A percentile compares a stretch with the other conserved stretches of the same genome.
Conservation (phyloP, 192 early-diverging fungal genomes). For the Phlyctochytrium arcticum region DNA sequence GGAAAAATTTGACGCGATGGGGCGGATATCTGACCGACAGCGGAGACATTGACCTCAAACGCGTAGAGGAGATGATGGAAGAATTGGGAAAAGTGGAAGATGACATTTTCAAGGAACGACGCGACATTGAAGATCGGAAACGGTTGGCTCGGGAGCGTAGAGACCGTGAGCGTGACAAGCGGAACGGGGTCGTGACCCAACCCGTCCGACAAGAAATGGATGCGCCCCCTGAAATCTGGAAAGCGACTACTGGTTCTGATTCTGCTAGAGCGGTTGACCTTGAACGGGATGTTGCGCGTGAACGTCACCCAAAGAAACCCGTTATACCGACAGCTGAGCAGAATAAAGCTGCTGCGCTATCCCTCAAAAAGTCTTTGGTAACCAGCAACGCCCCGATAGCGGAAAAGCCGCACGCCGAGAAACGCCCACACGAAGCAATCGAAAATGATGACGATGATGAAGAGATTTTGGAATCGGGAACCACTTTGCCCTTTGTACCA, state of each 20-base stretch:
- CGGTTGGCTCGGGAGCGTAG: slow-evolving; percentile 25
- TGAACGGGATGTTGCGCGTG: neutral
- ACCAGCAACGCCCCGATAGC: no score
- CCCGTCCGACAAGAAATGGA: neutral
- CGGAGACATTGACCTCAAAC: slow-evolving; percentile 56
- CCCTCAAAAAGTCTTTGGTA: no score
- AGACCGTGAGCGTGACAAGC: slow-evolving; percentile 22
- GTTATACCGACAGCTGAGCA: slow-evolving; percentile 10
- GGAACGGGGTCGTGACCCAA: no score
- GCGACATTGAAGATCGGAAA: slow-evolving; percentile 40
- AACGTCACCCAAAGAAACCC: no score
- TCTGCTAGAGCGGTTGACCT: no score
- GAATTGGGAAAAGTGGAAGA: slow-evolving; percentile 54
- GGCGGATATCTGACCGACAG: slow-evolving; percentile 87
- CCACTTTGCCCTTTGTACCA: no score
- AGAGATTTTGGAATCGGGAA: no score
- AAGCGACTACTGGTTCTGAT: no score
- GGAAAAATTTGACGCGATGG: slow-evolving; percentile 40
- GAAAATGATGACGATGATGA: no score
- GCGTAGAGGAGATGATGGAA: slow-evolving; percentile 40
- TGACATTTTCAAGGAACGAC: slow-evolving; percentile 42
- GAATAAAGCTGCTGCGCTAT: slow-evolving; percentile 46
- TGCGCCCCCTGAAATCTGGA: neutral
- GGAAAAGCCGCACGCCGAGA: no score
- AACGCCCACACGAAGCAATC: no score